A percentile compares a stretch with the other conserved stretches of the same genome.
phyloP scores from a whole-genome alignment of 805 yeast species.

The Hanseniaspora clermontiae region DNA sequence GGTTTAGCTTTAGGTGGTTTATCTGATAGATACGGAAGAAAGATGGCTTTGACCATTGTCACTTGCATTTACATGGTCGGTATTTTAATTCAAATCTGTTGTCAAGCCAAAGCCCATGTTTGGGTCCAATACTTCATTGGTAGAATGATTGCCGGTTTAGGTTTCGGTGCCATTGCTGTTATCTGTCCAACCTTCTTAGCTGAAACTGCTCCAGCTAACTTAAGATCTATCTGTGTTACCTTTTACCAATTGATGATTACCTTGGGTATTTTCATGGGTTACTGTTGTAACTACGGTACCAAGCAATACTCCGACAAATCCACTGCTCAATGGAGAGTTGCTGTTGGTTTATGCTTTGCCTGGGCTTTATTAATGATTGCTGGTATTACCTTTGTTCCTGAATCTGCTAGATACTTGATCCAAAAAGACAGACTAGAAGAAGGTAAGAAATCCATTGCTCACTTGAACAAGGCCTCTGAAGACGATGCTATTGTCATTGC shows the following conservation, averaged over 20 bases:
- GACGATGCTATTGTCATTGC: slow-evolving; percentile 37
- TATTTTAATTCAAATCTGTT: slow-evolving; percentile 45
- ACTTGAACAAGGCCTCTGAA: slow-evolving; percentile 36
- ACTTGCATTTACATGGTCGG: slow-evolving; percentile 50
- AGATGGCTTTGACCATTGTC: slow-evolving; percentile 40
- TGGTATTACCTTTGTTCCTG: slow-evolving; percentile 53
- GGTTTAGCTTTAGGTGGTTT: slow-evolving; percentile 44
- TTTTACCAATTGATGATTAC: slow-evolving; percentile 52
- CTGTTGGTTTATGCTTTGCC: slow-evolving; percentile 39
- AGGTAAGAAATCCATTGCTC: slow-evolving; percentile 43
- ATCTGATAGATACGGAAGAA: slow-evolving; percentile 52
- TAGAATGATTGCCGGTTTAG: slow-evolving; percentile 57
- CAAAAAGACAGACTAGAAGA: slow-evolving; percentile 38
- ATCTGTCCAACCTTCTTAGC: slow-evolving; percentile 56
- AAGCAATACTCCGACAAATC: slow-evolving; percentile 35
- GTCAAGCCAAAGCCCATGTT: slow-evolving; percentile 24
- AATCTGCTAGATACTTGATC: slow-evolving; percentile 51
- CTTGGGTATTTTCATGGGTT: slow-evolving; percentile 55
- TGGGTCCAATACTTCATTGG: slow-evolving; percentile 60
- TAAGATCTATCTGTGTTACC: slow-evolving; percentile 52
- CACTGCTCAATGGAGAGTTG: slow-evolving; percentile 49
- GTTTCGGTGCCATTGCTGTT: slow-evolving; percentile 64
- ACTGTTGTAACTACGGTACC: slow-evolving; percentile 54
- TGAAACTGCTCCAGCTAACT: slow-evolving; percentile 45
- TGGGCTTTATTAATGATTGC: slow-evolving; percentile 28